Evolutionary conservation across 2,329 filamentous ascomycete species (phyloP).

Genomic region (Colletotrichum echinochloae): DNA sequence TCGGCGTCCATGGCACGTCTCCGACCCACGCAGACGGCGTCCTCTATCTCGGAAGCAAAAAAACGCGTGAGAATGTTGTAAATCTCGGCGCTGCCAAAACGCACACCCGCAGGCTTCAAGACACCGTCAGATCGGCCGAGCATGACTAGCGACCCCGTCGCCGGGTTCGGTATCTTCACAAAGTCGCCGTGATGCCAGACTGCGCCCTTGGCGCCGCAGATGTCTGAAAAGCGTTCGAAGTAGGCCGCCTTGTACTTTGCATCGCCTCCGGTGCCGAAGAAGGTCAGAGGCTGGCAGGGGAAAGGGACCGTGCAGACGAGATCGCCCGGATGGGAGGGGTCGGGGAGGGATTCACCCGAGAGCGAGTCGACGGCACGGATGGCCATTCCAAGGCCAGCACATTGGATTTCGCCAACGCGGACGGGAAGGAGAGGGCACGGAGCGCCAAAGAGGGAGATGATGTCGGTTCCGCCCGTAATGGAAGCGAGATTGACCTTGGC

Average conservation of each 20-base stretch:
- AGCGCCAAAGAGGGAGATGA: constrained; percentile 93
- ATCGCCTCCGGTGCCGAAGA: constrained; percentile 80
- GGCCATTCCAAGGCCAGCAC: constrained; percentile 83
- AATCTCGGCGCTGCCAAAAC: constrained; percentile 95
- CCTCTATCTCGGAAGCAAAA: constrained; percentile 82
- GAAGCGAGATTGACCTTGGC: constrained; percentile 85
- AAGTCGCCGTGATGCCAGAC: constrained; percentile 98
- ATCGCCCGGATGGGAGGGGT: constrained; percentile 80
- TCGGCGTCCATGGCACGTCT: constrained; percentile 78
- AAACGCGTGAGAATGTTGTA: constrained; percentile 92
- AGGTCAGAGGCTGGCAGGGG: constrained; percentile 89
- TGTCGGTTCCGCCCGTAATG: constrained; percentile 96
- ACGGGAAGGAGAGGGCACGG: constrained; percentile 83
- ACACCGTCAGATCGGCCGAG: constrained; percentile 93
- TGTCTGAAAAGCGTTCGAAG: constrained; percentile 80
- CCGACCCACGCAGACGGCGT: constrained; percentile 88
- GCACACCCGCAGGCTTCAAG: constrained; percentile 89
- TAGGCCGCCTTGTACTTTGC: constrained; percentile 87
- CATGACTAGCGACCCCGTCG: constrained; percentile 87
- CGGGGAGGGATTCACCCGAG: constrained; percentile 64
- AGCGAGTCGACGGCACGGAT: constrained; percentile 70
- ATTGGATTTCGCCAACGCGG: constrained; percentile 80
- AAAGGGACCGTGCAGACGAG: constrained; percentile 89
- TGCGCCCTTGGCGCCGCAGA: constrained; percentile 53
- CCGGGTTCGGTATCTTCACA: constrained; percentile 72